These are phyloP conservation scores for Solanum chmielewskii DNA, from an alignment of 257 asterid species.

Conservation along the genomic window DNA sequence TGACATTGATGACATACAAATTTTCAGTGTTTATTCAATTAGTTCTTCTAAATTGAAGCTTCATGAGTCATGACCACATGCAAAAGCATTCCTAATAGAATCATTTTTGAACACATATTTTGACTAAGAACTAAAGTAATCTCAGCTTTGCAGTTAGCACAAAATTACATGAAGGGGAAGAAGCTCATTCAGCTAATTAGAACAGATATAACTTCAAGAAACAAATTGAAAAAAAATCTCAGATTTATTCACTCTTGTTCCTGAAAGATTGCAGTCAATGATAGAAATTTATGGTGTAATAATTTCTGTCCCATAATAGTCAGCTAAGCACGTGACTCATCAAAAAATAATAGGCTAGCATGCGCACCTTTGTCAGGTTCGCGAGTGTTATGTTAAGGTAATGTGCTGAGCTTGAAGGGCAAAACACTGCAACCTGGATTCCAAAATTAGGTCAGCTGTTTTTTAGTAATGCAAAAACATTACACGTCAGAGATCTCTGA, in stretches of 20 bases:
- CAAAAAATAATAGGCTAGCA: background rate
- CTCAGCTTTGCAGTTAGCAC: background rate
- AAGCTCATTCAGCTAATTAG: background rate
- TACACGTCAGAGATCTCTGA: background rate
- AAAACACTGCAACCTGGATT: slow-evolving; percentile 71
- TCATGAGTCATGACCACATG: background rate
- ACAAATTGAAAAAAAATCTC: background rate
- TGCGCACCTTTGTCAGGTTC: slow-evolving; percentile 57
- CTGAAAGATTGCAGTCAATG: background rate
- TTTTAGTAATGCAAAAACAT: background rate
- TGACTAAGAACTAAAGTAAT: background rate
- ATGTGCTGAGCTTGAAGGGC: slow-evolving; percentile 47
- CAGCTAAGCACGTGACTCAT: background rate
- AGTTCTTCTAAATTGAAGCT: background rate
- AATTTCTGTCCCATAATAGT: background rate
- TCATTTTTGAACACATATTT: background rate
- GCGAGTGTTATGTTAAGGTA: slow-evolving; percentile 66
- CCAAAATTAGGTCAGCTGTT: slow-evolving; percentile 8
- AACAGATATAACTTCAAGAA: background rate
- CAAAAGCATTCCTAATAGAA: background rate
- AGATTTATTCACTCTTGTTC: background rate
- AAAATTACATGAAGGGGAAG: background rate
- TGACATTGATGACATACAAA: background rate
- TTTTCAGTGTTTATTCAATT: background rate
- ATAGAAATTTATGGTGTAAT: background rate